Evolutionary conservation across 2,329 filamentous ascomycete genomes (phyloP).

Genomic region (Ophiostoma fasciatum): DNA sequence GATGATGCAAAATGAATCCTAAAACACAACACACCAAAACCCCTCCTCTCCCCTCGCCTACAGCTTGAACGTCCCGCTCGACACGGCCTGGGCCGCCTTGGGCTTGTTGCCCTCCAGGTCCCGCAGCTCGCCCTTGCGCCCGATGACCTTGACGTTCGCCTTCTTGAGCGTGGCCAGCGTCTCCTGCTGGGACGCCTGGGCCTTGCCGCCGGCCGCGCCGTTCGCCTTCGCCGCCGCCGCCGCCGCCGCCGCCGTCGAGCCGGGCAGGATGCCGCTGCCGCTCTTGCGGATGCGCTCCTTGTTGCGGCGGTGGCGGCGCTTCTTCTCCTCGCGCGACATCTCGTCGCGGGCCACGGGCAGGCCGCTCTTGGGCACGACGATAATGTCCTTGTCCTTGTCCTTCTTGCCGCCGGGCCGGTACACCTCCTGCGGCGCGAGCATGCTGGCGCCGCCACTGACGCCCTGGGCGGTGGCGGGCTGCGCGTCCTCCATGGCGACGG

Average conservation of each 20-base stretch:
- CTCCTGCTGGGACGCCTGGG: slow-evolving; percentile 23
- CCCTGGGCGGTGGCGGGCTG: slow-evolving; percentile 71
- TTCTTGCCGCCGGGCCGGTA: slow-evolving; percentile 64
- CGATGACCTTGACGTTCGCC: slow-evolving; percentile 84
- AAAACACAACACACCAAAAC: slow-evolving; percentile 1
- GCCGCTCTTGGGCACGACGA: slow-evolving; percentile 64
- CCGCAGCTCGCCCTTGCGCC: slow-evolving; percentile 71
- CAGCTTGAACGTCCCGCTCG: slow-evolving; percentile 47
- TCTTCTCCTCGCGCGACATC: slow-evolving; percentile 76
- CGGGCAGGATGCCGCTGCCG: slow-evolving; percentile 23
- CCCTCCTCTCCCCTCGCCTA: slow-evolving; percentile 18
- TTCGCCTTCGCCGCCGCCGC: slow-evolving; percentile 24
- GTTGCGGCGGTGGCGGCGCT: slow-evolving; percentile 58
- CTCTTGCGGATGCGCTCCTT: slow-evolving; percentile 74
- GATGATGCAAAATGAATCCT: slow-evolving; percentile 1
- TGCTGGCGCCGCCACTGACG: slow-evolving; percentile 50
- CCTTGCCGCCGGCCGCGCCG: slow-evolving; percentile 33
- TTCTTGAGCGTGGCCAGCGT: slow-evolving; percentile 33
- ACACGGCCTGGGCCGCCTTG: slow-evolving; percentile 32
- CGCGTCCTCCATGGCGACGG: slow-evolving; percentile 87
- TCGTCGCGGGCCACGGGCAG: slow-evolving; percentile 69
- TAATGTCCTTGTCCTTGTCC: slow-evolving; percentile 37
- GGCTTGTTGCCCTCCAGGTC: slow-evolving; percentile 73
- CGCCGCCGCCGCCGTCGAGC: slow-evolving; percentile 18
- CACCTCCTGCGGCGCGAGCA: slow-evolving; percentile 86